Evolutionary conservation across 2,329 filamentous ascomycete genomes (phyloP), one percentile per base, ranked within the genome.

Genomic region (Penicillium sp.): DNA sequence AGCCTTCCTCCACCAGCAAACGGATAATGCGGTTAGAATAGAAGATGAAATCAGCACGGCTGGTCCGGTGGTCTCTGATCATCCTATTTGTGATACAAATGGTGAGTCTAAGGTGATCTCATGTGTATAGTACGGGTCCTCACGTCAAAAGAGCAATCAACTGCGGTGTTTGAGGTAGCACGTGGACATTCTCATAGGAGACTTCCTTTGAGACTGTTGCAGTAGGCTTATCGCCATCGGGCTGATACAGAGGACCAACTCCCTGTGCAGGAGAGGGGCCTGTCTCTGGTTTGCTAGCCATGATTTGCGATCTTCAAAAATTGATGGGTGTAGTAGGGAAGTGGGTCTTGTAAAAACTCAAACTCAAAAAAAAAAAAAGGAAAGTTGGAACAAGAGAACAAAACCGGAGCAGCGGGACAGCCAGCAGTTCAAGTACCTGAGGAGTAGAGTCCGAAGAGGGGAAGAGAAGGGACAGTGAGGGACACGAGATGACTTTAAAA

Each of bases 21-120:
- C 94, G 90, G 72, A 97, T 97, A 72, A 99, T 97, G 56, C 94
- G 86, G 77, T 99, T 99, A 40, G 92, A 96, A 79, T 97, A 96
- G 78, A 99, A 99, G 70, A 99, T 97, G 74, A 99, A 99, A 75
- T 99, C 94, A 59, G 91, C 94, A 55, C 94, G 89, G 53, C 88
- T 85, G 6, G 94, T 99, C 63, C 88, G 84, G 74, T 89, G 90
- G 74, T 96, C 91, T 65, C 94, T 88, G 70, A 99, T 97, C 83
- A 97, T 97, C 59, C 93, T 97, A 67, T 60, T 50, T 53, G 48
- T 44, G 51, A 49, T 55, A 54, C 56, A 29, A 27, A 27, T 50
- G 16, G 51, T 61, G 51, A 47, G 48, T 48, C 42, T 46, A 30
- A 40, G 30, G 27, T 42, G 46, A 47, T 16, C 41, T 29, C 47